These are phyloP conservation scores for Fusarium sp. DNA, from an alignment of 2,329 filamentous ascomycete genomes.

Conservation along the genomic window DNA sequence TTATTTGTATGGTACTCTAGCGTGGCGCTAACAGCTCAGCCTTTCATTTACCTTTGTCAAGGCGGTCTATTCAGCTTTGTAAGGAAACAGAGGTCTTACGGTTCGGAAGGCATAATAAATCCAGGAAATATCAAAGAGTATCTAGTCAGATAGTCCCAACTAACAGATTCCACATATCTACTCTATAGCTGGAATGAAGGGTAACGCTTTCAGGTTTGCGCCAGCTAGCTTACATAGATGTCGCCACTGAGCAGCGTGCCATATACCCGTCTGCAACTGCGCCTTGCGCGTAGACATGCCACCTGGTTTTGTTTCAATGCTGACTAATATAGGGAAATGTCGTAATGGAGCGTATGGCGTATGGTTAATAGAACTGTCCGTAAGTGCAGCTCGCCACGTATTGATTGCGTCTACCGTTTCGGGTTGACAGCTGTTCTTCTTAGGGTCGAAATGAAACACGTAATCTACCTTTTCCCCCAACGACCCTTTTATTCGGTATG, in stretches of 20 bases:
- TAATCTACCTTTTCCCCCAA: constrained; percentile 3
- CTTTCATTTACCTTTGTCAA: too few relatives aligned
- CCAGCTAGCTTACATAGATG: not conserved
- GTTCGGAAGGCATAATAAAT: too few relatives aligned
- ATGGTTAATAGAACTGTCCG: constrained; percentile 10
- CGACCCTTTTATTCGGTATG: constrained; percentile 1
- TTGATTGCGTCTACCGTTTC: not conserved
- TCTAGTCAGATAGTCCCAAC: too few relatives aligned
- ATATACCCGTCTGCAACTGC: constrained; percentile 3
- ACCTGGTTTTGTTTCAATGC: constrained; percentile 9
- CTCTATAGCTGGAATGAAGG: not conserved
- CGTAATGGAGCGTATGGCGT: not conserved
- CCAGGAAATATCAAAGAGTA: too few relatives aligned
- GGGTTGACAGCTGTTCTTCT: not conserved
- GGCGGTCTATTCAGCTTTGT: too few relatives aligned
- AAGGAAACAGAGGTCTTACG: too few relatives aligned
- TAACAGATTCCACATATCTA: too few relatives aligned
- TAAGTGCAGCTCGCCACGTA: not conserved
- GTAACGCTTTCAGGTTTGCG: not conserved
- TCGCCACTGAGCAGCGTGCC: constrained; percentile 20
- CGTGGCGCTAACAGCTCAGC: too few relatives aligned
- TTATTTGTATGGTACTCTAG: too few relatives aligned
- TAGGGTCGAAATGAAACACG: not conserved
- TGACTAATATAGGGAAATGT: not conserved
- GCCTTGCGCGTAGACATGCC: not conserved